phyloP scores from a whole-genome alignment of 768 basidiomycete genomes.

The Crucibulum laeve region DNA sequence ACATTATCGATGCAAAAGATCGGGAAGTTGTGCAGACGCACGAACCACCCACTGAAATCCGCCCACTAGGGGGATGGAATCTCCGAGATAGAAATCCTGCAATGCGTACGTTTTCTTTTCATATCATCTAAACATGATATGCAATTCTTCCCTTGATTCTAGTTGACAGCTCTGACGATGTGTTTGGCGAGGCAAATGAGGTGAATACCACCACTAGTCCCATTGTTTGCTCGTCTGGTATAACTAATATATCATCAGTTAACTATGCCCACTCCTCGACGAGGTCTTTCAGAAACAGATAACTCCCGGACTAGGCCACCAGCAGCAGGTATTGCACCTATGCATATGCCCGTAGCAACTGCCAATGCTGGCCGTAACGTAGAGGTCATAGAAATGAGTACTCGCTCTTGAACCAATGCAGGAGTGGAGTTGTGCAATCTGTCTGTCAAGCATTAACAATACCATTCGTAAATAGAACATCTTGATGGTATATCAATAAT shows the following conservation, averaged over 20 bases:
- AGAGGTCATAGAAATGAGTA: too few relatives aligned
- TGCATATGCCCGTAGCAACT: too few relatives aligned
- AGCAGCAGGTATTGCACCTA: too few relatives aligned
- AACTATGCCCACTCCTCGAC: conserved; percentile 28
- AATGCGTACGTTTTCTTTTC: conserved; percentile 32
- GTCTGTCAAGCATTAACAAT: too few relatives aligned
- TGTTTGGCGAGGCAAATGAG: conserved; percentile 40
- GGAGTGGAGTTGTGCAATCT: too few relatives aligned
- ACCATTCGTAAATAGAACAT: too few relatives aligned
- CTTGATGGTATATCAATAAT: too few relatives aligned
- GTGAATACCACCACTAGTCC: conserved; percentile 10
- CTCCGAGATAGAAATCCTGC: conserved; percentile 49
- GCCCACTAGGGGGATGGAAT: conserved; percentile 40
- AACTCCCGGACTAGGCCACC: too few relatives aligned
- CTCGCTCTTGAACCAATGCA: too few relatives aligned
- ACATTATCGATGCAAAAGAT: conserved; percentile 44
- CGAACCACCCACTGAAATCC: conserved; percentile 13
- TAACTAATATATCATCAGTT: conserved; percentile 18
- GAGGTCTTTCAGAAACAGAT: conserved; percentile 17
- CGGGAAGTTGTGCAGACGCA: conserved; percentile 21
- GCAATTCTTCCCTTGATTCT: conserved; percentile 2
- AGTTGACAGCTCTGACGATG: conserved; percentile 31
- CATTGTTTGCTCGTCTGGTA: conserved; percentile 3
- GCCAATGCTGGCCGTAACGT: too few relatives aligned
- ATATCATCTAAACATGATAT: background rate